phyloP scores from a whole-genome alignment of 1,284 basidiomycete species.

The Leccinum fuscescens region DNA sequence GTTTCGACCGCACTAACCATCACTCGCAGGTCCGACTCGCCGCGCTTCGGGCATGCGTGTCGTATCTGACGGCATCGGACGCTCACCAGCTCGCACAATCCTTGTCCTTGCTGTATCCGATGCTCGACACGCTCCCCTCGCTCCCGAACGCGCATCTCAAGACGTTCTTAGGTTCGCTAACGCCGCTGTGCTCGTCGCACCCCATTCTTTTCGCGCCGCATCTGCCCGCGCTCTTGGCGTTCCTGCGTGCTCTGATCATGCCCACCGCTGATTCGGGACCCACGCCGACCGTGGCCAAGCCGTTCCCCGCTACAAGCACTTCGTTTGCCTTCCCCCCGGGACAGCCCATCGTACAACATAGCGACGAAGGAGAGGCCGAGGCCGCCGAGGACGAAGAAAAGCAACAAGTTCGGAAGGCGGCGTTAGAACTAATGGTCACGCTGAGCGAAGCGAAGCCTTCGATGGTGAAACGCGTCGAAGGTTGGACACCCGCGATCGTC shows the following conservation, averaged over 20 bases:
- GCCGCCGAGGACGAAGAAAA: conserved; percentile 51
- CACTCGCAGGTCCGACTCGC: conserved; percentile 47
- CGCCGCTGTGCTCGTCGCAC: conserved; percentile 66
- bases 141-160: conserved; percentile 55
- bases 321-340: conserved; percentile 58
- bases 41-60: conserved; percentile 57
- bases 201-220: conserved; percentile 69
- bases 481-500: conserved; percentile 68
- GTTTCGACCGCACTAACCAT: neutral
- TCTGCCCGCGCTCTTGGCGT: conserved; percentile 57
- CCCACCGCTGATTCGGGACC: conserved; percentile 66
- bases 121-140: conserved; percentile 63
- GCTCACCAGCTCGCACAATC: conserved; percentile 55
- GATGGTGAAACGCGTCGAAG: conserved; percentile 64
- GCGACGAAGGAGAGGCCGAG: conserved; percentile 37
- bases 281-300: conserved; percentile 68
- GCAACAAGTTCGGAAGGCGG: conserved; percentile 59
- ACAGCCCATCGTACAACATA: conserved; percentile 16
- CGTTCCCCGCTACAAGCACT: conserved; percentile 47
- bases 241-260: conserved; percentile 64
- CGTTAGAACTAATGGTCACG: conserved; percentile 77
- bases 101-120: conserved; percentile 56
- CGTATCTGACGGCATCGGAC: conserved; percentile 61
- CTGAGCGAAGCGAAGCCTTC: conserved; percentile 63
- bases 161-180: conserved; percentile 66